These are phyloP conservation scores for Coemansia sp. DNA, from an alignment of 192 early-diverging fungal genomes.

Conservation along the genomic window DNA sequence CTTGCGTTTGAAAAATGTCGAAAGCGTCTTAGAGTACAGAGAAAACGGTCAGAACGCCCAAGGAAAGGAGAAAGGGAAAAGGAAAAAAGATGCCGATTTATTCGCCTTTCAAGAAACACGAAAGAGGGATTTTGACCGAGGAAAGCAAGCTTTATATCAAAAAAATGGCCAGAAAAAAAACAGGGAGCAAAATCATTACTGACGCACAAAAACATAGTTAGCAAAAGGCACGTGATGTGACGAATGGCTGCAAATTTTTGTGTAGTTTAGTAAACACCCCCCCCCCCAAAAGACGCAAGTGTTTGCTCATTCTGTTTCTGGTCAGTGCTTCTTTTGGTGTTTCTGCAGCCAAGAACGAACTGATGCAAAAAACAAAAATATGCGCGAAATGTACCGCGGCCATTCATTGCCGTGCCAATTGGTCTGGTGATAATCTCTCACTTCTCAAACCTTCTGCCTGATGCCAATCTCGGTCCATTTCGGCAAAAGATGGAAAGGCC, in stretches of 20 bases:
- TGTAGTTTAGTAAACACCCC: neutral
- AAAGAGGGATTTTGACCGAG: neutral
- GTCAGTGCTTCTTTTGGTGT: neutral
- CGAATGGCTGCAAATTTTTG: neutral
- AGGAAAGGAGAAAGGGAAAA: slow-evolving; percentile 8
- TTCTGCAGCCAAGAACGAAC: neutral
- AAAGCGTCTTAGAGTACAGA: slow-evolving; percentile 6
- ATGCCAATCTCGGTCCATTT: no score
- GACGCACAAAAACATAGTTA: neutral
- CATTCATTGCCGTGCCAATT: neutral
- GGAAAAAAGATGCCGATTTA: slow-evolving; percentile 5
- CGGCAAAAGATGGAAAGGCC: no score
- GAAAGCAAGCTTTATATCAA: neutral
- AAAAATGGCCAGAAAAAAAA: neutral
- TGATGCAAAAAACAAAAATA: slow-evolving; percentile 6
- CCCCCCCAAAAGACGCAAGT: neutral
- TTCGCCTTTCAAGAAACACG: slow-evolving; percentile 5
- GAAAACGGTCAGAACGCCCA: slow-evolving; percentile 4
- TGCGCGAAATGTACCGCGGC: slow-evolving; percentile 17
- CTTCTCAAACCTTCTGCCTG: no score
- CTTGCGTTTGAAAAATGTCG: neutral
- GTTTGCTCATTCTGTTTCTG: neutral
- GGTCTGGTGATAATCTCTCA: slow-evolving; percentile 6
- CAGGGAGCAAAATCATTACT: neutral
- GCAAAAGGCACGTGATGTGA: no score